Evolutionary conservation across 1,284 basidiomycete species (phyloP).

Genomic region (Mycena citricolor): DNA sequence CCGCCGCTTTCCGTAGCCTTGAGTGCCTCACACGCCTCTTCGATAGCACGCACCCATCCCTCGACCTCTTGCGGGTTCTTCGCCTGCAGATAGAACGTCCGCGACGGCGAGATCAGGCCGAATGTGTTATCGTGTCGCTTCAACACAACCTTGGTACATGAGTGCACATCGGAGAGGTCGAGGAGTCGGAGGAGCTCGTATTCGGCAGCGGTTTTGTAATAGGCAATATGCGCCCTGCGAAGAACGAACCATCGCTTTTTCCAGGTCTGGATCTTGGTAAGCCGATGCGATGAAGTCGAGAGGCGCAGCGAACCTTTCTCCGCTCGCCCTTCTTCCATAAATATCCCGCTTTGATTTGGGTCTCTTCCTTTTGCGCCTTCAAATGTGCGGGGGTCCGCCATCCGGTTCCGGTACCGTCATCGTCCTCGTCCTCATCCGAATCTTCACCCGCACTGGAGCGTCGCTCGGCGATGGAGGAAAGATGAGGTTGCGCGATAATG

Average conservation of each 20-base stretch:
- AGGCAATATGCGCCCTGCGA: constrained; percentile 87
- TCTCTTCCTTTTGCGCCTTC: constrained; percentile 60
- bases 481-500: constrained; percentile 46
- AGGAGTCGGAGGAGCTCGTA: constrained; percentile 91
- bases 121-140: constrained; percentile 92
- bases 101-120: constrained; percentile 86
- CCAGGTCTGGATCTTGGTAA: constrained; percentile 70
- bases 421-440: constrained; percentile 75
- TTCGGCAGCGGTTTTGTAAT: constrained; percentile 95
- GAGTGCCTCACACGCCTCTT: constrained; percentile 70
- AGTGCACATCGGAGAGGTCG: constrained; percentile 87
- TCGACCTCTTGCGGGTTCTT: constrained; percentile 70
- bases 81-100: constrained; percentile 94
- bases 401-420: constrained; percentile 61
- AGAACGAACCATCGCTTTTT: constrained; percentile 99
- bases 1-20: constrained; percentile 27
- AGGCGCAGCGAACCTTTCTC: constrained; percentile 73
- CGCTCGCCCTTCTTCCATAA: constrained; percentile 96
- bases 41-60: constrained; percentile 85
- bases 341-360: constrained; percentile 87
- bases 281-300: constrained; percentile 19
- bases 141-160: constrained; percentile 83
- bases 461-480: constrained; percentile 75
- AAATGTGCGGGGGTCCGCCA: constrained; percentile 49
- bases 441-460: constrained; percentile 68